phyloP scores from a whole-genome alignment of 2,329 filamentous ascomycete species.

The Diaporthe eres region DNA sequence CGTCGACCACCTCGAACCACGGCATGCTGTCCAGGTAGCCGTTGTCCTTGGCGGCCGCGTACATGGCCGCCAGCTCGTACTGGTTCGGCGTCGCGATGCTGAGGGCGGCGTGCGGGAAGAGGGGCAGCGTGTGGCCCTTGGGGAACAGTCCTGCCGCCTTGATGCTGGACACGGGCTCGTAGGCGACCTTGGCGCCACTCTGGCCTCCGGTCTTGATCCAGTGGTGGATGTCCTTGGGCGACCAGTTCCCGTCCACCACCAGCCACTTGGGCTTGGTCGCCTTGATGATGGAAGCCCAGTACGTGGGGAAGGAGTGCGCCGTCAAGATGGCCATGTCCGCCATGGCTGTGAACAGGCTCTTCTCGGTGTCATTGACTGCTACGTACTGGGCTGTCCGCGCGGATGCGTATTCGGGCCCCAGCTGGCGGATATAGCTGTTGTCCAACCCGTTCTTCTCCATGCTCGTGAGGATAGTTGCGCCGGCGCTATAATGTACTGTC shows the following conservation, averaged over 20 bases:
- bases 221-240: conserved; percentile 71
- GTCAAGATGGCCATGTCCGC: conserved; percentile 93
- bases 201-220: conserved; percentile 76
- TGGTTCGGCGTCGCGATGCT: conserved; percentile 87
- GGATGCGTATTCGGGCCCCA: conserved; percentile 62
- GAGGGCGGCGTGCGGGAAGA: conserved; percentile 75
- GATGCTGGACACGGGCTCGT: conserved; percentile 89
- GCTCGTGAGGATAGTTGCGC: conserved; percentile 78
- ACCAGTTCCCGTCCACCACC: conserved; percentile 92
- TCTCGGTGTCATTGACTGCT: conserved; percentile 86
- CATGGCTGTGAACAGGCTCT: conserved; percentile 92
- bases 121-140: conserved; percentile 56
- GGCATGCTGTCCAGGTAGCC: conserved; percentile 75
- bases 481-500: conserved; percentile 68
- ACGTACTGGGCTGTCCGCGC: conserved; percentile 91
- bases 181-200: conserved; percentile 74
- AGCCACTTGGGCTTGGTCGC: conserved; percentile 78
- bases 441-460: conserved; percentile 76
- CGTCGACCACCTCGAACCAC: conserved; percentile 88
- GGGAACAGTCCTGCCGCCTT: conserved; percentile 82
- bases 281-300: conserved; percentile 73
- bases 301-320: conserved; percentile 63
- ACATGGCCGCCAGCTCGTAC: conserved; percentile 85
- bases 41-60: conserved; percentile 75
- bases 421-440: conserved; percentile 71